Conservation (phyloP, 2,329 filamentous ascomycete species). For the Dothiorella sarmentorum region DNA sequence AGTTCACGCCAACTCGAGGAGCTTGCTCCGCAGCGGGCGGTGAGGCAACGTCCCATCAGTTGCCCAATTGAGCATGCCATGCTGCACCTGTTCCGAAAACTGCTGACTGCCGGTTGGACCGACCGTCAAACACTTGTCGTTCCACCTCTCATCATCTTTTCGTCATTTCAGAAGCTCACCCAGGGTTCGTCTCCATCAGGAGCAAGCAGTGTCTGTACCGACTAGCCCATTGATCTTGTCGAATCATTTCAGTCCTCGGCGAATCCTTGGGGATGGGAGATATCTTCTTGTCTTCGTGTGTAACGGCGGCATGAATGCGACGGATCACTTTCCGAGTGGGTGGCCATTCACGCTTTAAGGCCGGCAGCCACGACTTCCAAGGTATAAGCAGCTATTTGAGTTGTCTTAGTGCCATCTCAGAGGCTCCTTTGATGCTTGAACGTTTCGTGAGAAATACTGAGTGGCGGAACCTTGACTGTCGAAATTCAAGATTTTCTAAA, state of each 20-base stretch:
- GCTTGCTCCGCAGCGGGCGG: background rate
- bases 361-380: background rate
- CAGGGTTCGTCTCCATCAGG: background rate
- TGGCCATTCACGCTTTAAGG: background rate
- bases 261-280: no score
- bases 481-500: no score
- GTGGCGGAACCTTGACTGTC: no score
- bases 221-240: background rate
- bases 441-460: no score
- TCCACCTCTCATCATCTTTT: background rate
- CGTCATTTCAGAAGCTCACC: background rate
- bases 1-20: background rate
- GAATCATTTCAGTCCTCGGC: background rate
- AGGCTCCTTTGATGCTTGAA: no score
- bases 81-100: conserved; percentile 4
- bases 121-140: background rate
- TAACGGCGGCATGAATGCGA: conserved; percentile 5
- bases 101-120: background rate
- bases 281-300: background rate
- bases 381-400: background rate
- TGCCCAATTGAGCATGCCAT: background rate
- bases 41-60: conserved; percentile 9
- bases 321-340: background rate
- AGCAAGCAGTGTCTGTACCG: background rate
- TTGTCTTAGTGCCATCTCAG: background rate